A percentile compares a stretch with the other conserved stretches of the same genome.
Conservation (phyloP, 2,329 filamentous ascomycete species). For the Aspergillus sp. region DNA sequence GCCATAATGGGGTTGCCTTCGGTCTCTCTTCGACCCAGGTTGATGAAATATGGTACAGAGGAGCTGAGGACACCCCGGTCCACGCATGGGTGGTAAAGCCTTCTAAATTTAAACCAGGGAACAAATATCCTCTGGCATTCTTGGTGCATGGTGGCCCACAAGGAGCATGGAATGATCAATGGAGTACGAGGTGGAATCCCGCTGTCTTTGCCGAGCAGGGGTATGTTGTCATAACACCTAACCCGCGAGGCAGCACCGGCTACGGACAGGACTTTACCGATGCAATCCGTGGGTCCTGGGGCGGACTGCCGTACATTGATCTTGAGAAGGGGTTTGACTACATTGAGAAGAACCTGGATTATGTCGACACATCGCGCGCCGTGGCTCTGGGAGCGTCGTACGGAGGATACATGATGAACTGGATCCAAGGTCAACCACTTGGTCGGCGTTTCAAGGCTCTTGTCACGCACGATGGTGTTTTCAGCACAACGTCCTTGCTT, state of each 20-base stretch:
- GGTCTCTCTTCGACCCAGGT: conserved; percentile 44
- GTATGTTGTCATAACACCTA: conserved; percentile 60
- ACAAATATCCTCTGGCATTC: conserved; percentile 56
- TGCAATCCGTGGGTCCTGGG: conserved; percentile 54
- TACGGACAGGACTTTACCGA: conserved; percentile 58
- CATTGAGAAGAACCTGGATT: conserved; percentile 51
- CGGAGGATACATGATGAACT: conserved; percentile 63
- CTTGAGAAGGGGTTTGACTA: conserved; percentile 55
- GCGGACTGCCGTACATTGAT: conserved; percentile 56
- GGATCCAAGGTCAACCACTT: conserved; percentile 56
- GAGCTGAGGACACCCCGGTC: conserved; percentile 44
- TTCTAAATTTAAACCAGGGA: conserved; percentile 43
- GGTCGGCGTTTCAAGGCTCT: conserved; percentile 58
- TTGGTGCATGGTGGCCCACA: conserved; percentile 56
- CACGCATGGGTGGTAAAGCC: conserved; percentile 51
- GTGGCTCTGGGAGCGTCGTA: conserved; percentile 56
- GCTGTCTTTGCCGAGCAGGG: conserved; percentile 61
- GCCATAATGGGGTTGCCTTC: conserved; percentile 37
- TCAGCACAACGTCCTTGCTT: conserved; percentile 45
- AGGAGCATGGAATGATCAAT: conserved; percentile 53
- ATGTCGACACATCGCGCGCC: conserved; percentile 55
- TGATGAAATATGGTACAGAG: conserved; percentile 47
- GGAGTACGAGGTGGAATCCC: conserved; percentile 56
- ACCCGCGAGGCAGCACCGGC: conserved; percentile 58
- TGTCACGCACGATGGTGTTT: conserved; percentile 55